Evolutionary conservation across 495 filamentous ascomycete genomes (phyloP), one percentile per base, ranked within the genome.

Genomic region (Filosporella fistucella): DNA sequence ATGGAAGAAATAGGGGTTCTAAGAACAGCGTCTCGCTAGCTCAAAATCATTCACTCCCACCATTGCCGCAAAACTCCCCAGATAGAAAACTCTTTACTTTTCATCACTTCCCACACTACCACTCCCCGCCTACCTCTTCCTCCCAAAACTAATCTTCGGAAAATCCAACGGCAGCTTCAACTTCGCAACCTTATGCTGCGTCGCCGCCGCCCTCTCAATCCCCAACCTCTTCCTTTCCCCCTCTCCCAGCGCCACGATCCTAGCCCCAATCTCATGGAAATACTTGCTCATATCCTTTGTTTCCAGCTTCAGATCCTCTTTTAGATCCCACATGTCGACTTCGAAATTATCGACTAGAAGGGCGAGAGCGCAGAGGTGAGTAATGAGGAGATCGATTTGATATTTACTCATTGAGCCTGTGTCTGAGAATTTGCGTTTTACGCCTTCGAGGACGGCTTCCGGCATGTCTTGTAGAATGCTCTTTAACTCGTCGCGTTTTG

Each of bases 231-330:
- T 64, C 47, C 68, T 67, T 48, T 79, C 75, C 10, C 55, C 70
- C 20, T 74, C 70, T 36, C 71, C 75, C 29, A 68, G 57, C 39
- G 69, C 63, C 51, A 51, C 69, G 13, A 84, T 64, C 49, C 68
- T 73, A 23, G 87, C 91, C 2, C 93, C 93, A 56, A 98, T 75
- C 61, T 96, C 91, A 25, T 70, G 64, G 73, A 91, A 95, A 59
- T 90, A 91, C 51, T 78, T 68, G 14, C 49, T 62, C 38, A 86
- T 68, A 58, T 78, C 71, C 55, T 74, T 78, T 42, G 77, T 75
- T 51, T 93, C 87, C 24, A 96, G 56, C 49, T 76, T 75, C 35
- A 98, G 68, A 60, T 98, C 93, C 37, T 86, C 80, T 47, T 81
- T 78, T 50, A 97, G 66, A 58, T 89, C 79, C 18, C 74, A 72